Evolutionary conservation across 106 monocot species (phyloP), one percentile per base, ranked within the genome.

Genomic region (Cymbidium sinense): DNA sequence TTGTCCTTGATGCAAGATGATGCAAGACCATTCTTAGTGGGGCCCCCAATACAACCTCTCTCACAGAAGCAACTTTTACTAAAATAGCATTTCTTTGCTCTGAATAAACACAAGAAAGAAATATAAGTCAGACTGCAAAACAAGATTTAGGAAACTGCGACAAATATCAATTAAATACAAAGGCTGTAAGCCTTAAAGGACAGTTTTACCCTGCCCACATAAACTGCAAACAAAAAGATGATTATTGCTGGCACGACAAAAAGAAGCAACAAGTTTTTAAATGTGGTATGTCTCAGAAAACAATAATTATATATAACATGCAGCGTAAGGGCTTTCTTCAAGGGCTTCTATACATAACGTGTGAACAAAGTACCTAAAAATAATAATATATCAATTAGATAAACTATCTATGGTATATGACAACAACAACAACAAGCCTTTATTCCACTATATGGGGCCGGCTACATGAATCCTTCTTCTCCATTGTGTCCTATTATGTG

Each of bases 41-140:
- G 77, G 99, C 99, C 54, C 99, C 99, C 61, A 99, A 77, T 4
- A 99, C 99, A 44, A 99, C 89, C 75, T 99, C 95, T 84, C 95
- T 99, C n/a, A 99, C 84, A 54, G 99, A 99, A 77, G 99, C 95
- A 83, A 99, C 86, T 82, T 95, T 93, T 44, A 91, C 70, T 79
- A 99, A 83, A 76, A 91, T 54, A 70, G 90, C 78, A 34, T 90
- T 83, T 31, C 84, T 92, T 83, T 93, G 84, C 65, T 92, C 99
- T 99, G 83, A 52, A 85, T 50, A 43, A 80, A 13, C 43, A 74
- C 21, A 83, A 73, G 64, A 70, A 67, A 54, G 74, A 55, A 12
- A 41, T 20, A 36, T 64, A 58, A 78, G 5, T 43, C 34, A 74
- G 12, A 37, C 19, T 50, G 27, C 28, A 75, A 43, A 41, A 37